phyloP scores from a whole-genome alignment of 306 rosid genomes.

The Castanea crenata region DNA sequence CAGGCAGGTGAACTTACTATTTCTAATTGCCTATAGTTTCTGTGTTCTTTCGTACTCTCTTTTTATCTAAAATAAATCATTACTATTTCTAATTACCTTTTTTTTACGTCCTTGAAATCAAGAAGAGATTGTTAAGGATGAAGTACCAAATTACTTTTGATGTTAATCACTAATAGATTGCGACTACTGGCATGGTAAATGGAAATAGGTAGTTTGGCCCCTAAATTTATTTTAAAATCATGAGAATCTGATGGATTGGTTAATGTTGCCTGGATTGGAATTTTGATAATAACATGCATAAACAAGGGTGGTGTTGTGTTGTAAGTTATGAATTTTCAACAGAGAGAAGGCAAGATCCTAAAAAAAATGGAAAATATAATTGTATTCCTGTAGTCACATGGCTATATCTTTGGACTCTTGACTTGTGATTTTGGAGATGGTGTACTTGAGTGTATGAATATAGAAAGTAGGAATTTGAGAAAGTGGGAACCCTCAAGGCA shows the following conservation, averaged over 20 bases:
- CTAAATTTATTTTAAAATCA: background rate
- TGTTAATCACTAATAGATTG: background rate
- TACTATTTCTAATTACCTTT: conserved; percentile 11
- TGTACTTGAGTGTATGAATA: background rate
- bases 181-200: background rate
- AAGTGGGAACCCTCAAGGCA: background rate
- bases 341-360: background rate
- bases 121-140: background rate
- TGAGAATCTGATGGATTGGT: background rate
- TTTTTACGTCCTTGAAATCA: background rate
- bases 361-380: background rate
- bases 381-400: background rate
- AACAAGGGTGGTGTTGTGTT: background rate
- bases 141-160: background rate
- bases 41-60: no score
- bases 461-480: background rate
- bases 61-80: background rate
- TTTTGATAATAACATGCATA: background rate
- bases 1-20: conserved; percentile 70
- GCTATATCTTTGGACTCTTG: background rate
- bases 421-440: background rate
- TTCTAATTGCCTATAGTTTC: no score
- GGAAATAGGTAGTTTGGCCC: background rate
- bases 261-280: background rate
- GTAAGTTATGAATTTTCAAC: background rate